Percentiles rank a stretch among this genome's conserved stretches.
These are phyloP conservation scores for Akanthomyces dipterigenus DNA, from an alignment of 2,329 filamentous ascomycete species.

Conservation along the genomic window DNA sequence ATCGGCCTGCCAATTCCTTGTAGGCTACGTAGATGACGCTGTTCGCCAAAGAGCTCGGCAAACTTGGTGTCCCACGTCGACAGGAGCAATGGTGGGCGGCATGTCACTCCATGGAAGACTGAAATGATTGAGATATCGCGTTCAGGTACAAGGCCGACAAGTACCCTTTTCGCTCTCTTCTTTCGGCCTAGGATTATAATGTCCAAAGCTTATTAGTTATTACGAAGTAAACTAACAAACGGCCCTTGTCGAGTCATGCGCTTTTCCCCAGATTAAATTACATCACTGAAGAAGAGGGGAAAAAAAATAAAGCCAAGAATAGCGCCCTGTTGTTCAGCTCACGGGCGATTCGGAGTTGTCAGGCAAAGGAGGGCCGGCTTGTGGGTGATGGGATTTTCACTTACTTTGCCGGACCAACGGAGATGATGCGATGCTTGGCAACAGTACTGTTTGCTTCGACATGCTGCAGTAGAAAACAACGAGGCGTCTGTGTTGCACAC, in stretches of 20 bases:
- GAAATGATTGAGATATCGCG: neutral
- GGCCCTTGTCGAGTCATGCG: neutral
- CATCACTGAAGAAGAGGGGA: neutral
- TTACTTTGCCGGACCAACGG: neutral
- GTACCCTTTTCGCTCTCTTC: neutral
- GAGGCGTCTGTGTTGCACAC: neutral
- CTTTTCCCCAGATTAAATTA: neutral
- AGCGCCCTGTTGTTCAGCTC: neutral
- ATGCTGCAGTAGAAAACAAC: neutral
- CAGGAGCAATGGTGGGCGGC: neutral
- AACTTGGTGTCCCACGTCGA: neutral
- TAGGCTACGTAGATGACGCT: neutral
- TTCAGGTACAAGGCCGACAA: neutral
- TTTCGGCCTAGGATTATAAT: neutral
- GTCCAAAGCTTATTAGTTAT: neutral
- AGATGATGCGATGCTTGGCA: neutral
- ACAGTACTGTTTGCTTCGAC: neutral
- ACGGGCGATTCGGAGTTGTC: neutral
- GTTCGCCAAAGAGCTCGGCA: slow-evolving; percentile 1
- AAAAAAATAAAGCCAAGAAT: neutral
- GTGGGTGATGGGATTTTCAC: neutral
- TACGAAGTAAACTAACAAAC: neutral
- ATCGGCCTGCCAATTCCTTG: neutral
- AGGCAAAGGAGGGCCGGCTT: neutral
- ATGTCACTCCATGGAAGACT: neutral